Percentiles rank a stretch among this genome's conserved stretches.
These are phyloP conservation scores for Podila epigama DNA, from an alignment of 192 early-diverging fungal species.

Conservation along the genomic window DNA sequence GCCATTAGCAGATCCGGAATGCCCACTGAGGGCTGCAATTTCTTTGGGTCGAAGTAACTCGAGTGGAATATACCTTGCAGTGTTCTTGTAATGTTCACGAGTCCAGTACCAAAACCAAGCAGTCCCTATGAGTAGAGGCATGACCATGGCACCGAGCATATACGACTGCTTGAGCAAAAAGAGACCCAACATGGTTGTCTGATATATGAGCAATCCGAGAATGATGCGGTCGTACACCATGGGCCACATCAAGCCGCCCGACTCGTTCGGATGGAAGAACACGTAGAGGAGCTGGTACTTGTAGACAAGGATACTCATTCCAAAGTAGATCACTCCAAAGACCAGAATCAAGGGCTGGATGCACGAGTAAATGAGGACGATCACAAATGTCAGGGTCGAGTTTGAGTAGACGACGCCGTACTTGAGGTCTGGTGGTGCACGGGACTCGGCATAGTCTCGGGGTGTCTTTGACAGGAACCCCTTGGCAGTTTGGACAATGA, in stretches of 20 bases:
- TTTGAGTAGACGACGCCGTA: constrained; percentile 76
- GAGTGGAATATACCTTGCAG: constrained; percentile 56
- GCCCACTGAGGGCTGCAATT: not conserved
- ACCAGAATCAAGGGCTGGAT: constrained; percentile 77
- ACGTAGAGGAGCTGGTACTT: constrained; percentile 85
- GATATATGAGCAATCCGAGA: constrained; percentile 69
- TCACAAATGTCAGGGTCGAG: constrained; percentile 75
- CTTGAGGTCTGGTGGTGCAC: constrained; percentile 71
- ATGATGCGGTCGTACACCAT: constrained; percentile 74
- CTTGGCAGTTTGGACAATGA: constrained; percentile 61
- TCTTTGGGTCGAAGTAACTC: constrained; percentile 43
- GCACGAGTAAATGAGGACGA: constrained; percentile 79
- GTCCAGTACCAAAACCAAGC: constrained; percentile 54
- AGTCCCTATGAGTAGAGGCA: constrained; percentile 58
- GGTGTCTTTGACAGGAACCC: constrained; percentile 78
- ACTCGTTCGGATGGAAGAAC: constrained; percentile 79
- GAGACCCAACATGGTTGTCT: constrained; percentile 68
- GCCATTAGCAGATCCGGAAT: not conserved
- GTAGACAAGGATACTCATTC: constrained; percentile 68
- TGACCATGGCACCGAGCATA: constrained; percentile 47
- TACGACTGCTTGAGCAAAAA: constrained; percentile 64
- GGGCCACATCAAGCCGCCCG: constrained; percentile 76
- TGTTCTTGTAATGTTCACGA: constrained; percentile 48
- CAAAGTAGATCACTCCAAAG: constrained; percentile 73
- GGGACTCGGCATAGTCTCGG: constrained; percentile 79